A percentile compares a stretch with the other conserved stretches of the same genome.
These are phyloP conservation scores for Aspergillus transmontanensis DNA, from an alignment of 2,329 filamentous ascomycete genomes.

Conservation along the genomic window DNA sequence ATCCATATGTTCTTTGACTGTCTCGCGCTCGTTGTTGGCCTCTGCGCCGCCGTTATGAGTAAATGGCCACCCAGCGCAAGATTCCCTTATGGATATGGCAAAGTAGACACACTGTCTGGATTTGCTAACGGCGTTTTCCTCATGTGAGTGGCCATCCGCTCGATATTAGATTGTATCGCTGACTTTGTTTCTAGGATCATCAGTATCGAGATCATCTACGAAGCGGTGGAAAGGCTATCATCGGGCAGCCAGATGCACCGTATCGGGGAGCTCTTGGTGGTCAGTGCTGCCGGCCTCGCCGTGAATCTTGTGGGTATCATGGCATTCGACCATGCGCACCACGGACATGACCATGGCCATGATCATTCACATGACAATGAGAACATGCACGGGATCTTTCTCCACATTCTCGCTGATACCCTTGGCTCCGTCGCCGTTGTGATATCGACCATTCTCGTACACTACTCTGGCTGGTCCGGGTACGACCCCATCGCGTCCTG, in stretches of 20 bases:
- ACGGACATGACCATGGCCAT: slow-evolving; percentile 53
- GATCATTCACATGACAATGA: slow-evolving; percentile 73
- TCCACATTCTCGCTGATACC: slow-evolving; percentile 93
- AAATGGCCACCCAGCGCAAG: slow-evolving; percentile 90
- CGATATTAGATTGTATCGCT: slow-evolving; percentile 10
- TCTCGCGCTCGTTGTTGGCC: slow-evolving; percentile 83
- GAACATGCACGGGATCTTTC: slow-evolving; percentile 97
- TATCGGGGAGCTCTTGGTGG: slow-evolving; percentile 81
- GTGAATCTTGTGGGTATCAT: slow-evolving; percentile 93
- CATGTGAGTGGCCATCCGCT: slow-evolving; percentile 59
- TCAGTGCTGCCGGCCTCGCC: slow-evolving; percentile 80
- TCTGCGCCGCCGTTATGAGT: slow-evolving; percentile 90
- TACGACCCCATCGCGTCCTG: slow-evolving; percentile 96
- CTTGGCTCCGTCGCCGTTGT: slow-evolving; percentile 94
- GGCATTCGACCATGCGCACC: slow-evolving; percentile 71
- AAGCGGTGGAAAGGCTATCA: slow-evolving; percentile 84
- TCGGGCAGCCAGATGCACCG: slow-evolving; percentile 83
- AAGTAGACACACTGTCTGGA: slow-evolving; percentile 92
- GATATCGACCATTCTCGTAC: slow-evolving; percentile 82
- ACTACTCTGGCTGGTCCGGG: slow-evolving; percentile 85
- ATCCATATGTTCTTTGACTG: slow-evolving; percentile 99
- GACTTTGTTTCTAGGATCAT: slow-evolving; percentile 66
- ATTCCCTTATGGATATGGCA: slow-evolving; percentile 95
- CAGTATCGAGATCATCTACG: slow-evolving; percentile 93
- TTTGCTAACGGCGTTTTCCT: slow-evolving; percentile 96